Base-by-base conservation (phyloP, 305 asterid species). In the Solanum hybrid region DNA sequence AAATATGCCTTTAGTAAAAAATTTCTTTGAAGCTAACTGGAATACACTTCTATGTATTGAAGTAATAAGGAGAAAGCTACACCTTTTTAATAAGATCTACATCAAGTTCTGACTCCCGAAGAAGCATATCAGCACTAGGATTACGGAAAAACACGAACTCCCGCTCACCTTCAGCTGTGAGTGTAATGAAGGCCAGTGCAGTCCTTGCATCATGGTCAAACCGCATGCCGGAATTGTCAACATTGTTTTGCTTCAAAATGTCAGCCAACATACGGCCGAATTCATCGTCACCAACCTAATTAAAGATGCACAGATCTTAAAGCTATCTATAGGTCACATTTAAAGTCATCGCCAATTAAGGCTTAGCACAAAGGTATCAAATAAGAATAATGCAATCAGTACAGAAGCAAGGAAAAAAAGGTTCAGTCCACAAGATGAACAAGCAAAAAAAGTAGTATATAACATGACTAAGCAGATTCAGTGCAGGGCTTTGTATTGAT, bases 121-220 rank as follows among this genome's bases (percentile, higher is more conserved):
- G 91, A 91, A 94, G 98, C 97, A 97, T 97, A 91, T 97, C 99
- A 31, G 99, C 99, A 89, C 99, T 96, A 2, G 99, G 99, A 90
- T 96, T 82, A 38, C 99, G 98, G 92, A 41, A 96, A 91, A 97
- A 97, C 96, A 97, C 79, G 92, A 97, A 97, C 90, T 97, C 99
- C 22, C 99, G 96, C 92, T 97, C 99, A 6, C 99, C 99, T 88
- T 97, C 99, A n/a, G 91, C 91, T 93, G 94, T 94, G 89, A 97
- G 97, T 2, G 99, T 96, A 91, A 97, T 93, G 88, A 97, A 97
- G 72, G 99, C 97, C 37, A 97, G 92, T 32, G 99, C 97, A 27
- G 99, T 97, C 91, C 99, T 94, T 31, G 99, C 99, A 86, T 39
- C 77, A 61, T 91, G 92, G 92, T 97, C 99, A 51, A 96, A 97